Evolutionary conservation across 129 eudicot genomes (phyloP).

Genomic region (Sambucus nigra): DNA sequence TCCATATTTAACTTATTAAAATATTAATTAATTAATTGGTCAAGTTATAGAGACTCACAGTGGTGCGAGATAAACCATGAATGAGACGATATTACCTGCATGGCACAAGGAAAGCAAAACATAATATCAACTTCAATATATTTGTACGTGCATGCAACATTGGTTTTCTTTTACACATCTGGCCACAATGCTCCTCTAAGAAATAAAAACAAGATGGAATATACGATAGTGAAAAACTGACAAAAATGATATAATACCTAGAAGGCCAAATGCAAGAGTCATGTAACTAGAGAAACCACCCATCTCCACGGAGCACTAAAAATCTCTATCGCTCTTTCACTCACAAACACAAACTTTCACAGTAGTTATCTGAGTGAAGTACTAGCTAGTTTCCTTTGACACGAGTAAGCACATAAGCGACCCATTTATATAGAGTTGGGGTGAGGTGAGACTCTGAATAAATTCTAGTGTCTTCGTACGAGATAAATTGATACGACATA

Average conservation of each 20-base stretch:
- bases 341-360: neutral
- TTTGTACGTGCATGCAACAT: too few relatives aligned
- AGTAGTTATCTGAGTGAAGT: neutral
- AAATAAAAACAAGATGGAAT: neutral
- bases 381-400: neutral
- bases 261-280: conserved; percentile 70
- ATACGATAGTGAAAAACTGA: neutral
- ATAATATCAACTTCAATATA: too few relatives aligned
- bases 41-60: too few relatives aligned
- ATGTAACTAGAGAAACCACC: conserved; percentile 30
- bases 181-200: neutral
- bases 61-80: conserved; percentile 70
- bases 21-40: neutral
- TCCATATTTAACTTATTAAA: neutral
- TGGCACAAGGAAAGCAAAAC: neutral
- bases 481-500: too few relatives aligned
- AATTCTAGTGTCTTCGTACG: neutral
- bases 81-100: conserved; percentile 69
- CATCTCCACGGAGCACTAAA: conserved; percentile 24
- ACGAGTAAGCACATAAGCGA: conserved; percentile 5
- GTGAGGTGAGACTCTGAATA: conserved; percentile 18
- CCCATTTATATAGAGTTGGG: conserved; percentile 30
- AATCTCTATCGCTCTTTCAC: too few relatives aligned
- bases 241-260: conserved; percentile 36
- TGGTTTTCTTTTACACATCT: neutral